Conservation (phyloP, 2,329 filamentous ascomycete species). For the Thelonectria discophora region DNA sequence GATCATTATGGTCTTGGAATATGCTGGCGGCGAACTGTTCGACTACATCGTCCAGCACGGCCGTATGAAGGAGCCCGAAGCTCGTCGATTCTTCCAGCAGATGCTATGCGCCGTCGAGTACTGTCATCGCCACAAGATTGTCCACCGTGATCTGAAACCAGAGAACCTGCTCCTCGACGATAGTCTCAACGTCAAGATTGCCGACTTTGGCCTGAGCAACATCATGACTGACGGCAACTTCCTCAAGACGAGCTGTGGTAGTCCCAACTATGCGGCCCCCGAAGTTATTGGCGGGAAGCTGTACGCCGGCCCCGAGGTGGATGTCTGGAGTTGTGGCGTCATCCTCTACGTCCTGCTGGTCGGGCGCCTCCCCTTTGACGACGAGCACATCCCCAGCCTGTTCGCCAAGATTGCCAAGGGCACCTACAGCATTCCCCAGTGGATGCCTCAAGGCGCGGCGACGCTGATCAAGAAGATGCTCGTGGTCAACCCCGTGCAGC, state of each 20-base stretch:
- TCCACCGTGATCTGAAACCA: slow-evolving; percentile 95
- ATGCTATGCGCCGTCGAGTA: slow-evolving; percentile 99
- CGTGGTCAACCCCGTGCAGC: slow-evolving; percentile 92
- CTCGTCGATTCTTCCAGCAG: slow-evolving; percentile 98
- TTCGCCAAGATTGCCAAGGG: slow-evolving; percentile 98
- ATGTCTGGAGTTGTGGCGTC: slow-evolving; percentile 97
- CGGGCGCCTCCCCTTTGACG: slow-evolving; percentile 90
- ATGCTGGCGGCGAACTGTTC: slow-evolving; percentile 94
- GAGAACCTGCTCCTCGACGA: slow-evolving; percentile 96
- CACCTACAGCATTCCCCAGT: slow-evolving; percentile 90
- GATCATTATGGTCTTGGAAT: slow-evolving; percentile 99
- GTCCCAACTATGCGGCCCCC: slow-evolving; percentile 96
- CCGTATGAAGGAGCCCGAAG: slow-evolving; percentile 87
- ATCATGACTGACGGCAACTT: slow-evolving; percentile 99
- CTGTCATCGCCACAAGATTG: slow-evolving; percentile 98
- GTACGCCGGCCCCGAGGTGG: slow-evolving; percentile 96
- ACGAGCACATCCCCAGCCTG: slow-evolving; percentile 95
- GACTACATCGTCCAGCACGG: slow-evolving; percentile 98
- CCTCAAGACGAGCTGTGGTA: slow-evolving; percentile 97
- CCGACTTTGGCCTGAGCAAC: slow-evolving; percentile 97
- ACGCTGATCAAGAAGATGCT: slow-evolving; percentile 91
- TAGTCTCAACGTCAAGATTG: slow-evolving; percentile 98
- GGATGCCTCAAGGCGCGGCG: slow-evolving; percentile 86
- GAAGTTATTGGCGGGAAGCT: slow-evolving; percentile 98
- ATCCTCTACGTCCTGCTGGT: slow-evolving; percentile 87